Base-by-base conservation (phyloP, 2,329 filamentous ascomycete species). In the Verticillium klebahnii region DNA sequence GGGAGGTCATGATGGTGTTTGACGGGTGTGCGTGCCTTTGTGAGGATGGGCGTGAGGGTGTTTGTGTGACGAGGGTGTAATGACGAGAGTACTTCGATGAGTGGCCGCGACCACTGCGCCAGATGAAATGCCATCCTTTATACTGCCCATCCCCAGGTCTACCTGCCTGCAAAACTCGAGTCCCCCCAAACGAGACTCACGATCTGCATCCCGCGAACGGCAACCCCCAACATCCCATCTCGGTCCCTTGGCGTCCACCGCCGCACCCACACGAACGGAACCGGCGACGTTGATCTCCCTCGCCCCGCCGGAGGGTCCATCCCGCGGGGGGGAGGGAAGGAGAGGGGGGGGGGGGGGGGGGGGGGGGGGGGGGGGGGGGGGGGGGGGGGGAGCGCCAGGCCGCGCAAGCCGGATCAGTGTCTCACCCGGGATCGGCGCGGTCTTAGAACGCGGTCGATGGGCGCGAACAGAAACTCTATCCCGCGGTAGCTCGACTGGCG, bases 1-100 rank as follows among this genome's bases (percentile, higher is more conserved):
- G 61, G 31, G 64, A 31, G 11, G 68, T 19, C 67, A 68, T 71
- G 54, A 31, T 34, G 52, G 25, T 37, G 50, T 29, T 6, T 32
- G 11, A 14, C 3, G 23, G 36, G 50, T 52, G 52, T 17, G 39
- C 34, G 52, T 17, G 39, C 34, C 52, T 31, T 54, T 32, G 40
- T 58, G 37, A 31, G 39, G 50, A 34, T 31, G 9, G 9, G 25
- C 17, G 25, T 25, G 25, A 25, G 25, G 25, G 25, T 25, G 25
- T 25, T n/a, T 23, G 23, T 23, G 23, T 25, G 25, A 25, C 50
- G 37, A 31, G 57, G 15, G 17, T 5, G 37, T 14, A 14, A 5
- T 6, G 37, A 39, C 37, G 12, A 7, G 37, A 6, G 37, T 2
- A 14, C 5, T 17, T 9, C 17, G 15, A 39, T 39, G 14, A 39